A percentile compares a stretch with the other conserved stretches of the same genome.
Evolutionary conservation across 2,329 filamentous ascomycete genomes (phyloP).

Genomic region (Cercospora zeina): DNA sequence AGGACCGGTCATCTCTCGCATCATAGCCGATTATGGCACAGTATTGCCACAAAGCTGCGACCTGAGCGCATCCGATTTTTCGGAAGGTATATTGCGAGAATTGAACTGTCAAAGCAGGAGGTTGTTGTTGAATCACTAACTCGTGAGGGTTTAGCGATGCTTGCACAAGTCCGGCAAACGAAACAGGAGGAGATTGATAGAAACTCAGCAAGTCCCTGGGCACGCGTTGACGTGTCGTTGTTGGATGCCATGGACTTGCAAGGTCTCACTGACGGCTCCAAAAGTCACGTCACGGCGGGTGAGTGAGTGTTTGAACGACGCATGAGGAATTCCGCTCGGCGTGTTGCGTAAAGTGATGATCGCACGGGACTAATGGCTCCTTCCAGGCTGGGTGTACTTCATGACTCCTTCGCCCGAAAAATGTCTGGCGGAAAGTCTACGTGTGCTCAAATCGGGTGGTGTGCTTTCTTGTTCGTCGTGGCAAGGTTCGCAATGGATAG

Average conservation of each 20-base stretch:
- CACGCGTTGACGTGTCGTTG: conserved; percentile 30
- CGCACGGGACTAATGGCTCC: not conserved
- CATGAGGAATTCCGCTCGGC: not conserved
- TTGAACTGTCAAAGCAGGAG: not conserved
- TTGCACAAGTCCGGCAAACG: conserved; percentile 28
- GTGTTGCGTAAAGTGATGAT: too few relatives aligned
- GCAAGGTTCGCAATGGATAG: conserved; percentile 36
- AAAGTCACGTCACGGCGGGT: conserved; percentile 39
- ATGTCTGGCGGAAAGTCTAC: conserved; percentile 31
- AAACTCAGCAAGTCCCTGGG: conserved; percentile 30
- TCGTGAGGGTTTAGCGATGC: conserved; percentile 30
- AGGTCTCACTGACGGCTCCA: conserved; percentile 27
- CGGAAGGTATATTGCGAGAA: conserved; percentile 16
- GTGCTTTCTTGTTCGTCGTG: conserved; percentile 35
- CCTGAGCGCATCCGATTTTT: conserved; percentile 37
- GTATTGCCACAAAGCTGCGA: conserved; percentile 25
- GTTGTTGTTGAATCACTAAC: not conserved
- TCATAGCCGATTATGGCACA: conserved; percentile 32
- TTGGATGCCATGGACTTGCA: conserved; percentile 36
- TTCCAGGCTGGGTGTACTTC: conserved; percentile 13
- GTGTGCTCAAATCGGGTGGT: conserved; percentile 34
- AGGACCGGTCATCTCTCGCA: conserved; percentile 32
- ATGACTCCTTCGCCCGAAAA: conserved; percentile 31
- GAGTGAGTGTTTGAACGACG: conserved; percentile 11
- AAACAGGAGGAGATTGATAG: conserved; percentile 25